These are phyloP conservation scores for Lentinula aciculospora DNA, from an alignment of 768 basidiomycete species.

Conservation along the genomic window DNA sequence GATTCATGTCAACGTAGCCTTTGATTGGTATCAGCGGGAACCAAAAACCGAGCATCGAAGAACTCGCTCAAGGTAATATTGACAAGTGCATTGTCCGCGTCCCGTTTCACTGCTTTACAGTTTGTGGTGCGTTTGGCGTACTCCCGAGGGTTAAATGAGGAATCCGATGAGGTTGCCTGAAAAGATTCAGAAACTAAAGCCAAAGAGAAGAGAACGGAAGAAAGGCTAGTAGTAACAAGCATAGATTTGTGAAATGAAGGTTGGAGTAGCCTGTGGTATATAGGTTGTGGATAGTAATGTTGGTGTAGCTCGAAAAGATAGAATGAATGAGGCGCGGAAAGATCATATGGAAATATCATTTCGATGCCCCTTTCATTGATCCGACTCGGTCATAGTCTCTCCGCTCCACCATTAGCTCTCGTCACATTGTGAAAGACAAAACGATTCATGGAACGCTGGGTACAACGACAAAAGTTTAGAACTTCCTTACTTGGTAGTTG, in stretches of 20 bases:
- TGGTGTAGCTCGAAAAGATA: neutral
- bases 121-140: conserved; percentile 27
- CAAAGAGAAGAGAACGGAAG: neutral
- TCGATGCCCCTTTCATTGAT: neutral
- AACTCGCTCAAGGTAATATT: conserved; percentile 42
- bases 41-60: neutral
- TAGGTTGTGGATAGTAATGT: neutral
- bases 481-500: no score
- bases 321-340: neutral
- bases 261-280: neutral
- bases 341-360: neutral
- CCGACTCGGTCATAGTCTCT: neutral
- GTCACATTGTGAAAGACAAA: neutral
- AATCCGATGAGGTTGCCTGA: neutral
- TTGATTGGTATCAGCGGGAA: neutral
- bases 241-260: neutral
- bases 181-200: neutral
- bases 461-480: no score
- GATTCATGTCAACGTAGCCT: conserved; percentile 67
- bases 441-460: neutral
- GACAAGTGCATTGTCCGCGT: conserved; percentile 21
- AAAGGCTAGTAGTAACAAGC: neutral
- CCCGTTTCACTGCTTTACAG: conserved; percentile 39
- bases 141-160: conserved; percentile 30
- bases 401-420: neutral